Percentiles rank a stretch among this genome's conserved stretches.
Conservation (phyloP, 2,329 filamentous ascomycete genomes). For the Fusarium coffeatum region DNA sequence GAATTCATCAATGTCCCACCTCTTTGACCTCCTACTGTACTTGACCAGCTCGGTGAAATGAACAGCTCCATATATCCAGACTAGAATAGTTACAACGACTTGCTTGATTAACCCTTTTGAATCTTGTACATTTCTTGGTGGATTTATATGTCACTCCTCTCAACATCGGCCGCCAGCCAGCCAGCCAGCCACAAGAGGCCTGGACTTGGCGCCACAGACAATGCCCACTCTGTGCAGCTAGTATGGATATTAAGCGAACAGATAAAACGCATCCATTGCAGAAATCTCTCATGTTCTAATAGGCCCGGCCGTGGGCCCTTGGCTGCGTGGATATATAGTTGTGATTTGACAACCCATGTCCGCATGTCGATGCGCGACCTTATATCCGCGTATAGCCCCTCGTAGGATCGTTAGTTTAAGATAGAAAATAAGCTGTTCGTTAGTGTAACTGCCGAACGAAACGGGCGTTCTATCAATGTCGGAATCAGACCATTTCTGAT, state of each 20-base stretch:
- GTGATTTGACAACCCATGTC: conserved; percentile 24
- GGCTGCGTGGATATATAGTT: conserved; percentile 7
- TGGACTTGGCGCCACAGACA: neutral
- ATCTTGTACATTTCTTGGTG: neutral
- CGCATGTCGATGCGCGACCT: neutral
- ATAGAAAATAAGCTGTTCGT: conserved; percentile 11
- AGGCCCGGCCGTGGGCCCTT: neutral
- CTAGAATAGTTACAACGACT: neutral
- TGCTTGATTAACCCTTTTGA: neutral
- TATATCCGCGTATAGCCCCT: conserved; percentile 8
- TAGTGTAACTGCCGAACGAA: conserved; percentile 17
- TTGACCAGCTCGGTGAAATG: neutral
- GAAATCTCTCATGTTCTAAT: neutral
- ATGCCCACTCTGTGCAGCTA: neutral
- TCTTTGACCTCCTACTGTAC: neutral
- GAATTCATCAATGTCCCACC: neutral
- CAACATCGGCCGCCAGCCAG: neutral
- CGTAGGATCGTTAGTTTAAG: neutral
- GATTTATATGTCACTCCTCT: neutral
- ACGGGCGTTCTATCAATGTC: conserved; percentile 13
- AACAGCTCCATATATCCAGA: neutral
- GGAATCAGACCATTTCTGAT: conserved; percentile 17
- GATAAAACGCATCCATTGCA: conserved; percentile 2
- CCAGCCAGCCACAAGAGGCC: neutral
- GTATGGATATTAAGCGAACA: neutral